Conservation (phyloP, 768 basidiomycete genomes). For the Boletus huronensis region DNA sequence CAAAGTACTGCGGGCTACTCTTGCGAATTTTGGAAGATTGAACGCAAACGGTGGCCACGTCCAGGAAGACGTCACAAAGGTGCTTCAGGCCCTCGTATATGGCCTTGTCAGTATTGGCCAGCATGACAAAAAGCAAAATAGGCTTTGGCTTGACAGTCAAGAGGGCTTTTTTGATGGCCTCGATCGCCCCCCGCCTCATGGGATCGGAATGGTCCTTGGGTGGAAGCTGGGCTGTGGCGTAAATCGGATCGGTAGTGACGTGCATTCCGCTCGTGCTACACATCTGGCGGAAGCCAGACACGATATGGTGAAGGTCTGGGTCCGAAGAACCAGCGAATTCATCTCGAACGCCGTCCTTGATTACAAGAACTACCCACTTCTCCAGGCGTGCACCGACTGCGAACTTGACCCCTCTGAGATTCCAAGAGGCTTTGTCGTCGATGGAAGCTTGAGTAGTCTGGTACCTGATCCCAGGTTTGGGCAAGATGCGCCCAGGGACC, state of each 20-base stretch:
- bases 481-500: slow-evolving; percentile 51
- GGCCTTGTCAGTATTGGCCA: slow-evolving; percentile 45
- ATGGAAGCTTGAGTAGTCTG: slow-evolving; percentile 29
- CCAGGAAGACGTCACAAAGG: slow-evolving; percentile 48
- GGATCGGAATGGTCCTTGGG: slow-evolving; percentile 51
- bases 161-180: slow-evolving; percentile 41
- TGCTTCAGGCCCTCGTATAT: slow-evolving; percentile 52
- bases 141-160: slow-evolving; percentile 39
- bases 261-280: slow-evolving; percentile 63
- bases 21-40: slow-evolving; percentile 70
- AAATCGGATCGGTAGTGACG: slow-evolving; percentile 35
- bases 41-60: slow-evolving; percentile 65
- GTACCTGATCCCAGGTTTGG: slow-evolving; percentile 42
- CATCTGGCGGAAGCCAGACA: slow-evolving; percentile 58
- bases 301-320: slow-evolving; percentile 42
- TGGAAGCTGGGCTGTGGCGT: slow-evolving; percentile 44
- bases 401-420: slow-evolving; percentile 57
- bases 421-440: slow-evolving; percentile 51
- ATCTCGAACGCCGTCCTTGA: slow-evolving; percentile 57
- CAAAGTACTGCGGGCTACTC: slow-evolving; percentile 51
- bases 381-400: slow-evolving; percentile 50
- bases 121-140: slow-evolving; percentile 42
- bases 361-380: slow-evolving; percentile 67
- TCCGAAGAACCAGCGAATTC: slow-evolving; percentile 59
- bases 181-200: slow-evolving; percentile 48